phyloP scores from a whole-genome alignment of 2,329 filamentous ascomycete genomes.

The Corniculantispora saksenae region DNA sequence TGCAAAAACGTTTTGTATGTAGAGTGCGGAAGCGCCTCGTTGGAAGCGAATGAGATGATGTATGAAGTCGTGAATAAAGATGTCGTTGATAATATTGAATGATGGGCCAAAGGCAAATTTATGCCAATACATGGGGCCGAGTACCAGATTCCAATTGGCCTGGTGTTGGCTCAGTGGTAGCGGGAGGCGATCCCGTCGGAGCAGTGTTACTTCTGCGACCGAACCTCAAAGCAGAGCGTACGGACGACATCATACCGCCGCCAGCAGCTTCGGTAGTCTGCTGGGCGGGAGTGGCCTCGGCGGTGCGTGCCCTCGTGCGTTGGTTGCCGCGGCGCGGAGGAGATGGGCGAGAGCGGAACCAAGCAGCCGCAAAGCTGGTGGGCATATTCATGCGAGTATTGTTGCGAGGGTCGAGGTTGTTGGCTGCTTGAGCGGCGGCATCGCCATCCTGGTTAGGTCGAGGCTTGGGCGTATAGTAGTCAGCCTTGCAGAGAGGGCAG shows the following conservation, averaged over 20 bases:
- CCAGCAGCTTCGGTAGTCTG: slow-evolving; percentile 22
- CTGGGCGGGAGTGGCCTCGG: slow-evolving; percentile 1
- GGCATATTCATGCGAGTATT: slow-evolving; percentile 53
- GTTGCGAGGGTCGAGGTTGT: slow-evolving; percentile 37
- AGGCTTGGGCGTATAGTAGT: slow-evolving; percentile 94
- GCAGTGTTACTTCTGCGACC: slow-evolving; percentile 31
- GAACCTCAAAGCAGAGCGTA: slow-evolving; percentile 36
- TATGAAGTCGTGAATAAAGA: neutral
- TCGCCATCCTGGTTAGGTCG: slow-evolving; percentile 56
- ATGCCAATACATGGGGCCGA: neutral
- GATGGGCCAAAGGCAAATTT: neutral
- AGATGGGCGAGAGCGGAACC: slow-evolving; percentile 31
- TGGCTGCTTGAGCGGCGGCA: slow-evolving; percentile 30
- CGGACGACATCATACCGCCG: slow-evolving; percentile 32
- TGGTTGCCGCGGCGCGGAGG: neutral
- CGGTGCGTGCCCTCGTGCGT: slow-evolving; percentile 7
- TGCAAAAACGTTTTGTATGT: neutral
- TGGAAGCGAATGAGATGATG: neutral
- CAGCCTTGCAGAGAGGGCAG: slow-evolving; percentile 95
- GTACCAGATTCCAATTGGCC: slow-evolving; percentile 49
- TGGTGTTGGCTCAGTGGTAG: slow-evolving; percentile 39
- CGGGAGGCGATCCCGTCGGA: slow-evolving; percentile 21
- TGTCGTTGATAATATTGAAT: neutral
- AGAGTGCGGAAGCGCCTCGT: neutral
- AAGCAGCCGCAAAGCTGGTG: slow-evolving; percentile 41